Conservation (phyloP, 805 yeast genomes). For the Zygoascus tannicola region DNA sequence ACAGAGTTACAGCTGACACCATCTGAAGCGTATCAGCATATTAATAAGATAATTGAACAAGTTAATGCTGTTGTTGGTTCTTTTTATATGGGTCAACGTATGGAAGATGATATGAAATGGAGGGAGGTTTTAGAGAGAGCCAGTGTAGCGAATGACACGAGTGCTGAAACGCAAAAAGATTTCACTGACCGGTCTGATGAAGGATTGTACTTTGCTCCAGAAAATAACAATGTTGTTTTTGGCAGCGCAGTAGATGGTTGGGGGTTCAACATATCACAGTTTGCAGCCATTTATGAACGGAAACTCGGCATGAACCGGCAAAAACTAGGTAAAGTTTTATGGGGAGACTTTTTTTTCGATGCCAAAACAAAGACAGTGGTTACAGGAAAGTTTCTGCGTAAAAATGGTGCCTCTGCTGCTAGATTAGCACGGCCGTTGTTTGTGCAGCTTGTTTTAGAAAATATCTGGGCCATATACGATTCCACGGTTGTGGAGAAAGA, state of each 20-base stretch:
- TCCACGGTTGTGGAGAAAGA: conserved; percentile 57
- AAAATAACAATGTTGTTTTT: conserved; percentile 79
- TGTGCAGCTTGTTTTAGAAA: conserved; percentile 78
- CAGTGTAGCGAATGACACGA: conserved; percentile 25
- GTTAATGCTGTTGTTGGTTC: conserved; percentile 93
- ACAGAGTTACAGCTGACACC: conserved; percentile 77
- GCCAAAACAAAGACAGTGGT: conserved; percentile 81
- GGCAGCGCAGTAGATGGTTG: conserved; percentile 93
- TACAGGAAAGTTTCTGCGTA: conserved; percentile 35
- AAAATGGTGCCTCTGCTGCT: conserved; percentile 43
- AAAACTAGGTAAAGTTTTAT: conserved; percentile 71
- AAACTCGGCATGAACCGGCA: conserved; percentile 77
- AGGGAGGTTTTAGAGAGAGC: conserved; percentile 43
- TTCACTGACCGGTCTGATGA: conserved; percentile 70
- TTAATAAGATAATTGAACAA: conserved; percentile 74
- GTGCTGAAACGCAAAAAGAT: conserved; percentile 24
- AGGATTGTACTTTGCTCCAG: conserved; percentile 80
- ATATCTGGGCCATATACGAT: conserved; percentile 85
- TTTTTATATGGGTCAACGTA: conserved; percentile 84
- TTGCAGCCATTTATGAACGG: conserved; percentile 75
- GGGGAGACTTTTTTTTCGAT: conserved; percentile 92
- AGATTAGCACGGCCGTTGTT: conserved; percentile 67
- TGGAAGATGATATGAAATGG: conserved; percentile 64
- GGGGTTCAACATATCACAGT: conserved; percentile 89
- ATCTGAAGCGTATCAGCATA: conserved; percentile 73